phyloP scores from a whole-genome alignment of 176 grass and related monocot species.

The Musa beccarii region DNA sequence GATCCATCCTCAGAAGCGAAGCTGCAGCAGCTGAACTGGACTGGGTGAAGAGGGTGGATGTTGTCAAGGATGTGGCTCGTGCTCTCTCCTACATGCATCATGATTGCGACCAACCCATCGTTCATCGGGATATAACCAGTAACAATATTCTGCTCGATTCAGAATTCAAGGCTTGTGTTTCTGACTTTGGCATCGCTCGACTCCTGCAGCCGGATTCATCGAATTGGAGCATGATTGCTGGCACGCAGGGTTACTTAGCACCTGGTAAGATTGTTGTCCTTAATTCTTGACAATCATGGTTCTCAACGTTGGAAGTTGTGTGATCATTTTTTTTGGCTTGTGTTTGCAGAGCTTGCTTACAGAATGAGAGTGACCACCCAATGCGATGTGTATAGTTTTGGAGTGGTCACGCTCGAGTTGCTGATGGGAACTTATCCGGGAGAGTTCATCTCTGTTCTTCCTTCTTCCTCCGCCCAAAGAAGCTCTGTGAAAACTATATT shows the following conservation, averaged over 20 bases:
- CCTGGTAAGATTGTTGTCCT: neutral
- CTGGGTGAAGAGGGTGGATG: no score
- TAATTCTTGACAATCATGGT: no score
- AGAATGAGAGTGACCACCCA: constrained; percentile 13
- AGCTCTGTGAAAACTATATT: constrained; percentile 4
- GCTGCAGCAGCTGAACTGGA: neutral
- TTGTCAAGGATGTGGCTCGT: no score
- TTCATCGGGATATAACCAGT: constrained; percentile 10
- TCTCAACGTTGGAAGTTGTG: no score
- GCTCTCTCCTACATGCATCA: no score
- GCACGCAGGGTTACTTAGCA: constrained; percentile 15
- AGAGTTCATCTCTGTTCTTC: neutral
- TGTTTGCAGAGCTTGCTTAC: constrained; percentile 22
- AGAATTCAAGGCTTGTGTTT: neutral
- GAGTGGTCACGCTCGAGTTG: constrained; percentile 15
- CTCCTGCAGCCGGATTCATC: constrained; percentile 13
- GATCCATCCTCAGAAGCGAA: neutral
- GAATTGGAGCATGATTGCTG: constrained; percentile 17
- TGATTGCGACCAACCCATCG: no score
- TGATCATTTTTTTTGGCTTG: no score
- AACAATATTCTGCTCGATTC: neutral
- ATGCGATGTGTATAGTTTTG: constrained; percentile 28
- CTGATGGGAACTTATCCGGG: constrained; percentile 24
- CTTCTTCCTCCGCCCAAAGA: neutral
- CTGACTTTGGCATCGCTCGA: neutral